Percentiles rank a stretch among this genome's conserved stretches.
phyloP scores from a whole-genome alignment of 2,329 filamentous ascomycete genomes.

The Ophiostoma australiae region DNA sequence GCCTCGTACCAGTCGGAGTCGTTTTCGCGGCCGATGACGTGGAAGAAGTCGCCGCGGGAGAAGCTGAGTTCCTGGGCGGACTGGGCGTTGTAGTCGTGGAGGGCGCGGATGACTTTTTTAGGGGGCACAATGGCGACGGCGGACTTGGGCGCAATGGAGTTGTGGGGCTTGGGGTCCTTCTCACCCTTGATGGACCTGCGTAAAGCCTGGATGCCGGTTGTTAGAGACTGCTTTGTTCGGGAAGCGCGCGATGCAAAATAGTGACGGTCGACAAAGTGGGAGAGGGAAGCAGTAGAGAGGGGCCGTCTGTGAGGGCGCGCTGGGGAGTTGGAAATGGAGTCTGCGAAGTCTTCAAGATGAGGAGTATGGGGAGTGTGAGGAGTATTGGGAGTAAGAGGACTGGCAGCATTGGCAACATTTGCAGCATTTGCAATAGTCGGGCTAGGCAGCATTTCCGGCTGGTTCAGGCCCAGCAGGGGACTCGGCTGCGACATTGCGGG shows the following conservation, averaged over 20 bases:
- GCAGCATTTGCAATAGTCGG: background rate
- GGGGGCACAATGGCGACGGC: constrained; percentile 84
- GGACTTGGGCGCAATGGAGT: constrained; percentile 77
- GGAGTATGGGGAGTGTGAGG: background rate
- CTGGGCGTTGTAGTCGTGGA: constrained; percentile 84
- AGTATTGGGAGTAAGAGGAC: background rate
- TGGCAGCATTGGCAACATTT: background rate
- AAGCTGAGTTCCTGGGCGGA: constrained; percentile 79
- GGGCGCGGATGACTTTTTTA: constrained; percentile 96
- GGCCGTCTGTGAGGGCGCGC: background rate
- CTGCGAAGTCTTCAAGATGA: background rate
- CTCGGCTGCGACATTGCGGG: constrained; percentile 15
- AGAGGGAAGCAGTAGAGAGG: background rate
- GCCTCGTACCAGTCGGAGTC: constrained; percentile 97
- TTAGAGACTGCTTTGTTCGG: constrained; percentile 38
- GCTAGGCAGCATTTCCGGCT: background rate
- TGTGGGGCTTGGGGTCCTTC: constrained; percentile 67
- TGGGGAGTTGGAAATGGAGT: background rate
- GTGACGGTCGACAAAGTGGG: background rate
- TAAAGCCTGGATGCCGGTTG: constrained; percentile 60
- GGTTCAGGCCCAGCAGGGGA: constrained; percentile 3
- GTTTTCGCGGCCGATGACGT: constrained; percentile 93
- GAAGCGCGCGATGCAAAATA: constrained; percentile 4
- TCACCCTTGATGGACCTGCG: constrained; percentile 87
- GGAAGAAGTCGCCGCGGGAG: constrained; percentile 93